Conservation (phyloP, 2,329 filamentous ascomycete genomes). For the Gaeumannomyces sp. region DNA sequence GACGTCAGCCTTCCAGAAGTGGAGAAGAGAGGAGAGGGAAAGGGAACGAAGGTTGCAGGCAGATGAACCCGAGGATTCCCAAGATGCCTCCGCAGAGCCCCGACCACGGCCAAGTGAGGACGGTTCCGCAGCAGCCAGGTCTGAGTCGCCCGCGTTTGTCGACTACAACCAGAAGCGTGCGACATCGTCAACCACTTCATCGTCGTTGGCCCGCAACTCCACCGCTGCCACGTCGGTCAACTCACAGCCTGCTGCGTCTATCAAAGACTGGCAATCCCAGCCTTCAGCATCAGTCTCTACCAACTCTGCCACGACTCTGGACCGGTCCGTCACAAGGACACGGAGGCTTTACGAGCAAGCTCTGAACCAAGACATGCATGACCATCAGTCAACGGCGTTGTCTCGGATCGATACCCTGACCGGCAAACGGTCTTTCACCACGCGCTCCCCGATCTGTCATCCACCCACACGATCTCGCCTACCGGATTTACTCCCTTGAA, state of each 20-base stretch:
- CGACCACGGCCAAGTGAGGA: conserved; percentile 22
- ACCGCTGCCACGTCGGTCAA: conserved; percentile 83
- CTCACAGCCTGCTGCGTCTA: conserved; percentile 56
- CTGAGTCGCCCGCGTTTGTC: conserved; percentile 51
- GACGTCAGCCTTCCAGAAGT: conserved; percentile 75
- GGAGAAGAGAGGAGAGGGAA: conserved; percentile 55
- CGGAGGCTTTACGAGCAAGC: conserved; percentile 79
- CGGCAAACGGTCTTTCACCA: conserved; percentile 49
- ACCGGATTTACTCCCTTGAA: conserved; percentile 26
- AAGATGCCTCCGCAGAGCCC: conserved; percentile 26
- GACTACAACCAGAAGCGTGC: conserved; percentile 71
- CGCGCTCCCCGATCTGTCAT: conserved; percentile 44
- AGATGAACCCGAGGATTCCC: conserved; percentile 30
- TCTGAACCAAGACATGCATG: conserved; percentile 70
- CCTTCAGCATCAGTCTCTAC: conserved; percentile 31
- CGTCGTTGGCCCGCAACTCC: conserved; percentile 65
- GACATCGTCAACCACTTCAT: conserved; percentile 80
- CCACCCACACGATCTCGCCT: conserved; percentile 36
- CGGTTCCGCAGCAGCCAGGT: conserved; percentile 29
- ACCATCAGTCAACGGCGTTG: conserved; percentile 70
- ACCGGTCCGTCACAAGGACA: conserved; percentile 63
- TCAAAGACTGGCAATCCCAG: conserved; percentile 43
- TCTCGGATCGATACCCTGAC: conserved; percentile 75
- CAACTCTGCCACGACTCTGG: conserved; percentile 38
- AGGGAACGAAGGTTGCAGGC: conserved; percentile 29